Percentiles rank a stretch among this genome's conserved stretches.
Evolutionary conservation across 176 grass and related monocot species (phyloP).

Genomic region (Oryza rufipogon): DNA sequence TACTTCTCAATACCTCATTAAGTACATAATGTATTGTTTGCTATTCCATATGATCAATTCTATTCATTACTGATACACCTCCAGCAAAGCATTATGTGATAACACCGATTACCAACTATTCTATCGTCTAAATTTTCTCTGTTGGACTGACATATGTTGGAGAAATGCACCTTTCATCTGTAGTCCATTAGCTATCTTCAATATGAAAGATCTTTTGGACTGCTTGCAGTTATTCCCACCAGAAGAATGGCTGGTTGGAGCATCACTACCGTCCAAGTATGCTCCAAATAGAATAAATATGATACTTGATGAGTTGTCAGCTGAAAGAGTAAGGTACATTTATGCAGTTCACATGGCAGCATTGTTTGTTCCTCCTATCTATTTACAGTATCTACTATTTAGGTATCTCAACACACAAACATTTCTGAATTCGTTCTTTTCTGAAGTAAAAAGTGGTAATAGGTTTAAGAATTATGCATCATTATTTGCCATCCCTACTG

Average conservation of each 20-base stretch:
- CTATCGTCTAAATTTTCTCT: neutral
- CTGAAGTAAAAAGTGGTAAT: neutral
- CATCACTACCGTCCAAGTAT: slow-evolving; percentile 69
- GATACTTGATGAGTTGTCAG: slow-evolving; percentile 72
- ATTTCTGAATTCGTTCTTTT: neutral
- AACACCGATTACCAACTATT: neutral
- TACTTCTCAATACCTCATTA: slow-evolving; percentile 34
- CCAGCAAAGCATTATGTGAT: slow-evolving; percentile 1
- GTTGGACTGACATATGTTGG: neutral
- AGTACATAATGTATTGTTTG: slow-evolving; percentile 9
- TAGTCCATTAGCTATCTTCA: slow-evolving; percentile 10
- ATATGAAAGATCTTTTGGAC: slow-evolving; percentile 19
- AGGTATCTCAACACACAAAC: slow-evolving; percentile 14
- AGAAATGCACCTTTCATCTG: neutral
- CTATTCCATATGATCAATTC: slow-evolving; percentile 9
- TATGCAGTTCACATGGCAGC: slow-evolving; percentile 19
- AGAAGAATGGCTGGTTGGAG: slow-evolving; percentile 86
- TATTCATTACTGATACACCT: slow-evolving; percentile 35
- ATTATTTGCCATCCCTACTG: neutral
- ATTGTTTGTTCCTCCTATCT: slow-evolving; percentile 21
- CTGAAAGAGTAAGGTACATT: slow-evolving; percentile 75
- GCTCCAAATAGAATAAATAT: slow-evolving; percentile 67
- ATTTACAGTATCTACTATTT: slow-evolving; percentile 7
- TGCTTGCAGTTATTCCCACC: slow-evolving; percentile 76
- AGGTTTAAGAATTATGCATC: too few relatives aligned